Evolutionary conservation across 306 rosid species (phyloP), one percentile per base, ranked within the genome.

Genomic region (Hippophae tibetana): DNA sequence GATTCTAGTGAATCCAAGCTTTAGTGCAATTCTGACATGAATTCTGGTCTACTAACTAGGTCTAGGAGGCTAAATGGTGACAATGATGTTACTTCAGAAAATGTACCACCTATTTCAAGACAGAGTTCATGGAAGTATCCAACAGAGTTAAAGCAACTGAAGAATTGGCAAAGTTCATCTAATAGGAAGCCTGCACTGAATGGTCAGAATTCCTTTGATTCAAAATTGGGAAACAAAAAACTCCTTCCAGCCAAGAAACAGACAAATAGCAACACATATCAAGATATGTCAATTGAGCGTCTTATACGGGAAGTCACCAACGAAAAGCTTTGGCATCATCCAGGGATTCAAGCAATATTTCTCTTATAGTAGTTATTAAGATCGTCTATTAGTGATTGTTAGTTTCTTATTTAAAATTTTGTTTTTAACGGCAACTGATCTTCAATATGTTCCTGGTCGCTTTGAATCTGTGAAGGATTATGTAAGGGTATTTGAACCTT

Each of bases 231-330:
- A 42, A 92, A 69, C 77, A 92, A 92, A 76, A 92, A 92, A 63
- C 72, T 61, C 65, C 76, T 66, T 75, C 71, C 90, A 58, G 73
- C 73, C 74, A 92, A 88, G 82, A 92, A 85, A 84, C 99, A 81
- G 71, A 67, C 66, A 63, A 72, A 58, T 26, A 79, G 77, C 73
- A 66, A 66, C 62, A 70, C 63, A 62, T 78, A 89, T 73, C 96
- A 83, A 70, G 96, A 92, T 71, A 74, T 95, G 1, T 92, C 99
- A 0, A 89, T 92, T 56, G 96, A 92, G 74, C 95, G 96, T 67
- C 99, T 92, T 57, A 88, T 92, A 76, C 82, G 99, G 63, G 96
- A 92, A 85, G 99, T 92, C 58, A 92, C 96, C 53, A 92, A 82
- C 25, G 96, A 85, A 69, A 92, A 88, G 83, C 85, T 92, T 78